These are phyloP conservation scores for Lactarius akahatsu DNA, from an alignment of 768 basidiomycete species.

Conservation along the genomic window DNA sequence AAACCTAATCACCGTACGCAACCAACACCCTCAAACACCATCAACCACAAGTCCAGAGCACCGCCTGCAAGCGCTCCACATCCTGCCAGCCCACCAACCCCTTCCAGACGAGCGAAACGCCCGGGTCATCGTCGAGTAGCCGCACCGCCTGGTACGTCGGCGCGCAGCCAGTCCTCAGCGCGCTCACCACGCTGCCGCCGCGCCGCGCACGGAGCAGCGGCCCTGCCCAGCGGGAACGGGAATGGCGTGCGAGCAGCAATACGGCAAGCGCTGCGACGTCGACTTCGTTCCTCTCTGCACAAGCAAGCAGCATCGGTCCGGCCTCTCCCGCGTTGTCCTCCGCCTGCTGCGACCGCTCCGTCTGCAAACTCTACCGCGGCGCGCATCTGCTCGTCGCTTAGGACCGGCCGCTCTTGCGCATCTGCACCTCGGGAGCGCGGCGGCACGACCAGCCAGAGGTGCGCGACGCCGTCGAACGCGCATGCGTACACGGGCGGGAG, in stretches of 20 bases:
- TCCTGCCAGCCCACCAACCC: constrained; percentile 17
- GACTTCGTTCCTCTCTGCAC: constrained; percentile 14
- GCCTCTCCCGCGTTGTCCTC: not conserved
- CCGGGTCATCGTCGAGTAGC: constrained; percentile 1
- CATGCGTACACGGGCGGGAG: constrained; percentile 14
- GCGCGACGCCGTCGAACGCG: constrained; percentile 1
- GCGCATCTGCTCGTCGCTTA: constrained; percentile 13
- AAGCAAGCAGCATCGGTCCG: not conserved
- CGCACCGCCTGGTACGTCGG: not conserved
- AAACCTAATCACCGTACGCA: no score
- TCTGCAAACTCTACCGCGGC: constrained; percentile 4
- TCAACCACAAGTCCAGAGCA: not conserved
- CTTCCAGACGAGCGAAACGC: constrained; percentile 13
- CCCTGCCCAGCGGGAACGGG: not conserved
- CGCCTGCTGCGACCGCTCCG: not conserved
- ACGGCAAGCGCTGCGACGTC: constrained; percentile 17
- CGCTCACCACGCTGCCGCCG: not conserved
- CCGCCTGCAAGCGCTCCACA: constrained; percentile 18
- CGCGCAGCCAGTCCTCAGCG: no score
- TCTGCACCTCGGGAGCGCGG: not conserved
- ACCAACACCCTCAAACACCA: not conserved
- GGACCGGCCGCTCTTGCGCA: not conserved
- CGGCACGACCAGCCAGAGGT: constrained; percentile 23
- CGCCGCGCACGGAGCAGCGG: not conserved
- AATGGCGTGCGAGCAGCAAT: not conserved